These are phyloP conservation scores for Backusella mclennaniae DNA, from an alignment of 192 early-diverging fungal species.

Conservation along the genomic window DNA sequence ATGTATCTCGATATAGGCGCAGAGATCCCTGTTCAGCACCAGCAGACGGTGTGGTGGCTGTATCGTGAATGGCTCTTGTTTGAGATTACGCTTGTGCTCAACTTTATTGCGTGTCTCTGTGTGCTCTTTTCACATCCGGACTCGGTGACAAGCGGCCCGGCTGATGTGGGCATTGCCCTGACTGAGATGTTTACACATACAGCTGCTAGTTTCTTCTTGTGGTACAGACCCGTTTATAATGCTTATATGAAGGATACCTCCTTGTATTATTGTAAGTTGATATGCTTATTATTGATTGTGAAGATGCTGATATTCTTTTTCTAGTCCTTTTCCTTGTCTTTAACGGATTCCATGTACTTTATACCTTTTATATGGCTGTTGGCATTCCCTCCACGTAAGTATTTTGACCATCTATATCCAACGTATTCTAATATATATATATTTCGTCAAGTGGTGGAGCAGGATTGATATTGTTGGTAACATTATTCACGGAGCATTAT, in stretches of 20 bases:
- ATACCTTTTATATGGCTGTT: conserved; percentile 81
- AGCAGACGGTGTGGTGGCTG: conserved; percentile 60
- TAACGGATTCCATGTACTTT: conserved; percentile 80
- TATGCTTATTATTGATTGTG: too few species aligned
- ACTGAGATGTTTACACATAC: conserved; percentile 76
- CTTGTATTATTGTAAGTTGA: conserved; percentile 70
- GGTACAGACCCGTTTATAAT: conserved; percentile 89
- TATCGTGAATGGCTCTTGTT: conserved; percentile 76
- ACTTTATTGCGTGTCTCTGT: conserved; percentile 78
- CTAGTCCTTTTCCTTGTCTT: conserved; percentile 82
- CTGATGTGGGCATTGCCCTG: conserved; percentile 76
- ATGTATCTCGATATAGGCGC: conserved; percentile 77
- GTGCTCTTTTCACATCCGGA: conserved; percentile 66
- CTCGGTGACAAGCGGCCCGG: conserved; percentile 64
- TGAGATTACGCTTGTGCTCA: conserved; percentile 67
- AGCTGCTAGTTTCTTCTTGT: conserved; percentile 73
- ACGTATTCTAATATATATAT: neutral
- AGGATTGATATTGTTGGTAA: conserved; percentile 83
- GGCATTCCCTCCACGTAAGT: conserved; percentile 78
- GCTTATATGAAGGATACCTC: conserved; percentile 86
- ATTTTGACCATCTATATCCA: neutral
- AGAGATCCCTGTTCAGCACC: conserved; percentile 67
- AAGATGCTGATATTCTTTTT: too few species aligned
- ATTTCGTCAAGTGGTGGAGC: conserved; percentile 57
- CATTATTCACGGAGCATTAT: conserved; percentile 66